Percentiles rank a stretch among this genome's conserved stretches.
Evolutionary conservation across 2,329 filamentous ascomycete genomes (phyloP).

Genomic region (Colletotrichum truncatum): DNA sequence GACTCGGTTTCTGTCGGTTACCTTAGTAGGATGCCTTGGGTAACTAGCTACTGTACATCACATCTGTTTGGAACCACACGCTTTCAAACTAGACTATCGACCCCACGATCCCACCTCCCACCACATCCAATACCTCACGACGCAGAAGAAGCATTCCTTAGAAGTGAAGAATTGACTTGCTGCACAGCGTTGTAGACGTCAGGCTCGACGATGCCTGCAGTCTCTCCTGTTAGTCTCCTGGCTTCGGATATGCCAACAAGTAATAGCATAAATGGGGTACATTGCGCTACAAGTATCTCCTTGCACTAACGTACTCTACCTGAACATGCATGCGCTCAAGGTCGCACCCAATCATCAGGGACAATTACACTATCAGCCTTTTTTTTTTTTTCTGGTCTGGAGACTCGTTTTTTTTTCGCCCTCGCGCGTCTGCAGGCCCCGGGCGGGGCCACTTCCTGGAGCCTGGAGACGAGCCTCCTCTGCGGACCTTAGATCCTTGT

Average conservation of each 20-base stretch:
- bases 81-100: background rate
- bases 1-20: constrained; percentile 13
- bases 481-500: constrained; percentile 7
- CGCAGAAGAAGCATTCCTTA: constrained; percentile 4
- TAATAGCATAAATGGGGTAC: too few relatives aligned
- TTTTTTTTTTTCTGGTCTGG: constrained; percentile 12
- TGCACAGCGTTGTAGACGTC: background rate
- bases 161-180: background rate
- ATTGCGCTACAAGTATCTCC: background rate
- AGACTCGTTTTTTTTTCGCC: constrained; percentile 6
- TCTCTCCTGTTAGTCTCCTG: background rate
- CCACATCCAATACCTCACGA: background rate
- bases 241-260: background rate
- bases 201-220: background rate
- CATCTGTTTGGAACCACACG: background rate
- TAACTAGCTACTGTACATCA: background rate
- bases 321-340: background rate
- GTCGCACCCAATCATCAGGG: constrained; percentile 18
- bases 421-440: background rate
- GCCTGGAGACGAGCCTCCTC: constrained; percentile 1
- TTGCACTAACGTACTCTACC: background rate
- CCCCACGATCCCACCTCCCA: background rate
- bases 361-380: constrained; percentile 20
- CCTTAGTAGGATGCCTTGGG: background rate
- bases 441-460: background rate